phyloP scores from a whole-genome alignment of 2,329 filamentous ascomycete species.

The Arthrobotrys iridis region DNA sequence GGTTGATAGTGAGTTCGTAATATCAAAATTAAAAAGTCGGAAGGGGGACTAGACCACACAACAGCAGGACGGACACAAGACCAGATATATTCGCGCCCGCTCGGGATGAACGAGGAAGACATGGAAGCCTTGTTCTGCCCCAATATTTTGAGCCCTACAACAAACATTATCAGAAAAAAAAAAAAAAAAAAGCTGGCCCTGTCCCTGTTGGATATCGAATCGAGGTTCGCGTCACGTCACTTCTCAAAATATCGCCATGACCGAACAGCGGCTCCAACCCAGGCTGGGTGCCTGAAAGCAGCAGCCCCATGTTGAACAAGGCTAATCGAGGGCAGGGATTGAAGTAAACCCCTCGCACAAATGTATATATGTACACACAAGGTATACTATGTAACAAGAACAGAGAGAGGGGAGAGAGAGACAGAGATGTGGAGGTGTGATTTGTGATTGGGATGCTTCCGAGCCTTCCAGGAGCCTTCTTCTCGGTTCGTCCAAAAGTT shows the following conservation, averaged over 20 bases:
- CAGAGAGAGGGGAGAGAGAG: neutral
- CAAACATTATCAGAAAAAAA: constrained; percentile 10
- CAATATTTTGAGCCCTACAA: constrained; percentile 5
- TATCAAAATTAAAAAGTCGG: constrained; percentile 15
- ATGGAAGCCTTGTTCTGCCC: neutral
- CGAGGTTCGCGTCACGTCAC: constrained; percentile 1
- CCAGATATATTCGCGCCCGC: constrained; percentile 25
- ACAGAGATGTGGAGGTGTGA: too few species aligned
- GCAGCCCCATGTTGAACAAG: constrained; percentile 4
- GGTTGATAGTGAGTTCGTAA: constrained; percentile 16
- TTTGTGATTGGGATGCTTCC: constrained; percentile 22
- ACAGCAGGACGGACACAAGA: neutral
- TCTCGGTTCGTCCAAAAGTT: constrained; percentile 39
- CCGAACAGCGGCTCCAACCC: constrained; percentile 6
- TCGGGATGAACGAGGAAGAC: neutral
- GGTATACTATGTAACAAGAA: constrained; percentile 7
- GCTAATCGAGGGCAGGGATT: neutral
- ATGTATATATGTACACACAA: too few species aligned
- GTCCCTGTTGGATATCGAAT: constrained; percentile 10
- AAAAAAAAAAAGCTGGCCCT: neutral
- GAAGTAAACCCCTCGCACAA: neutral
- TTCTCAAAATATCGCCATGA: constrained; percentile 19
- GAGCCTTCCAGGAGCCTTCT: constrained; percentile 48
- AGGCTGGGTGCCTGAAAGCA: constrained; percentile 43
- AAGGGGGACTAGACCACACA: too few species aligned